Conservation (phyloP, 78 protist genomes). For the Dictyostelium intermedium region DNA sequence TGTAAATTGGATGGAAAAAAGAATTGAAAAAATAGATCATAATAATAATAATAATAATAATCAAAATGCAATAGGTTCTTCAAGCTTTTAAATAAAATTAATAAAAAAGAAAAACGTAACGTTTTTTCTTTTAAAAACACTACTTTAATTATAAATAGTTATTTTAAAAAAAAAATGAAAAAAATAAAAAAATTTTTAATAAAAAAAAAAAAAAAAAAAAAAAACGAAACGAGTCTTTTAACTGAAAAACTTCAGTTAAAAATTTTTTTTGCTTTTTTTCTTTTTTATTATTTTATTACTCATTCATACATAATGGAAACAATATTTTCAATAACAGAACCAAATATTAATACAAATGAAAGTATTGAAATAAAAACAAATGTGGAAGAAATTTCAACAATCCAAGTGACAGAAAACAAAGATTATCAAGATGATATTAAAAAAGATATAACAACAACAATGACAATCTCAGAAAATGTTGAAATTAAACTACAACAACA, state of each 20-base stretch:
- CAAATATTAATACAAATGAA: not conserved
- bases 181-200: too few species aligned
- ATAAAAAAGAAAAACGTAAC: too few species aligned
- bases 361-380: not conserved
- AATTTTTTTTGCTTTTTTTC: not conserved
- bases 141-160: too few species aligned
- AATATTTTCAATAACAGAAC: not conserved
- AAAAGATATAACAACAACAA: not conserved
- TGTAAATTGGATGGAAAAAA: slow-evolving; percentile 43
- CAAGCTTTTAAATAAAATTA: not conserved
- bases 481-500: not conserved
- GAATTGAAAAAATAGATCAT: not conserved
- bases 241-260: not conserved
- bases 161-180: too few species aligned
- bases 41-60: too few species aligned
- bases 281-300: not conserved
- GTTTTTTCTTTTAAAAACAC: too few species aligned
- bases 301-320: not conserved
- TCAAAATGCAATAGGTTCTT: not conserved
- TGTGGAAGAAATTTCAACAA: not conserved
- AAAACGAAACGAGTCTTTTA: not conserved
- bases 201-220: too few species aligned
- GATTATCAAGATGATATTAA: not conserved
- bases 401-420: not conserved
- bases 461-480: not conserved